Evolutionary conservation across 768 basidiomycete species (phyloP).

Genomic region (Russula griseocarnosa): DNA sequence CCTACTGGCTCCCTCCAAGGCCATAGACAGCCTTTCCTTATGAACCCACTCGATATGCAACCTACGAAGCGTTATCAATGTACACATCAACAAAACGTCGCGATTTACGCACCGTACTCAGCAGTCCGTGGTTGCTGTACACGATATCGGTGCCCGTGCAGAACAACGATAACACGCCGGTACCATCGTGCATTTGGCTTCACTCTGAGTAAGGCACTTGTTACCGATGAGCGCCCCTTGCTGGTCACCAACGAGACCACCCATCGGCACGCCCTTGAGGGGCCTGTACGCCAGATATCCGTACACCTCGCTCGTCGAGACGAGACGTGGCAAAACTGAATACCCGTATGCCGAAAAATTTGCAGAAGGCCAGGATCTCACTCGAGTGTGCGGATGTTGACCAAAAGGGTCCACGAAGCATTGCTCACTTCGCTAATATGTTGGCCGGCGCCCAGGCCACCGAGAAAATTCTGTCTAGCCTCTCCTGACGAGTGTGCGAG

Average conservation of each 20-base stretch:
- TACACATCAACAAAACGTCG: background rate
- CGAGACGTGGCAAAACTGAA: constrained; percentile 82
- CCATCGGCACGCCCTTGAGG: constrained; percentile 73
- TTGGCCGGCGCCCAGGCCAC: constrained; percentile 61
- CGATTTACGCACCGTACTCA: constrained; percentile 66
- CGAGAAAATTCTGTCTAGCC: constrained; percentile 66
- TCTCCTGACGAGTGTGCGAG: background rate
- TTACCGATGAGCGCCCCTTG: constrained; percentile 96
- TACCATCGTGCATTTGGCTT: constrained; percentile 98
- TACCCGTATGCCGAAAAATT: constrained; percentile 77
- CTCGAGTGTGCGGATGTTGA: constrained; percentile 73
- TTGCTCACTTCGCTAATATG: constrained; percentile 94
- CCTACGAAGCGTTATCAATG: constrained; percentile 39
- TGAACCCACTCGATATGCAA: constrained; percentile 87
- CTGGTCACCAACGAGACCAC: constrained; percentile 93
- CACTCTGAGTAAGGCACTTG: constrained; percentile 85
- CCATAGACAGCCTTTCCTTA: constrained; percentile 78
- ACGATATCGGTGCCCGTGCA: constrained; percentile 88
- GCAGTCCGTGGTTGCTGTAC: constrained; percentile 76
- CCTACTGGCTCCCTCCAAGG: constrained; percentile 87
- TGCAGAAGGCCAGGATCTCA: constrained; percentile 82
- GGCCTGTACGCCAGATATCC: constrained; percentile 67
- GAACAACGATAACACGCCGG: constrained; percentile 94
- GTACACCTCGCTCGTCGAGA: constrained; percentile 90
- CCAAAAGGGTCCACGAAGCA: constrained; percentile 90